Percentiles rank a stretch among this genome's conserved stretches.
Evolutionary conservation across 495 filamentous ascomycete genomes (phyloP).

Genomic region (Cairneyella variabilis): DNA sequence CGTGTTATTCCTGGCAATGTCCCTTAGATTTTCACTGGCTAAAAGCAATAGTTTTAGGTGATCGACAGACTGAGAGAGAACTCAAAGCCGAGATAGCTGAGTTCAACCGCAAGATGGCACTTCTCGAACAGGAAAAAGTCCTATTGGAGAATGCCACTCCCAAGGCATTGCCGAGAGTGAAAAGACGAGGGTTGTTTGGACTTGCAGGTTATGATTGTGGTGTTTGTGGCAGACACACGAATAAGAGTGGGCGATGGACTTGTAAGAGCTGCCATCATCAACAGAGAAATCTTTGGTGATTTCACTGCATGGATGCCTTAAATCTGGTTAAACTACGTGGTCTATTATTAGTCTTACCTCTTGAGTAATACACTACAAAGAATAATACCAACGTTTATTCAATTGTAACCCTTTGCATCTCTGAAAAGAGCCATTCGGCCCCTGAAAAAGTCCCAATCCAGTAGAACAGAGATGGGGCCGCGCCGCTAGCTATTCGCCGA

Average conservation of each 20-base stretch:
- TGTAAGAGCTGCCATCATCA: neutral
- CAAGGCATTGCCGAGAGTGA: neutral
- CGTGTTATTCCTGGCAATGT: too few species aligned
- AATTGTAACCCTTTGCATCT: too few species aligned
- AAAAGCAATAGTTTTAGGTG: too few species aligned
- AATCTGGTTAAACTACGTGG: too few species aligned
- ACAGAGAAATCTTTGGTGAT: neutral
- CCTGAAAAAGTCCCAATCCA: too few species aligned
- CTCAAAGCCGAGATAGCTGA: neutral
- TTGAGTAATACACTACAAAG: too few species aligned
- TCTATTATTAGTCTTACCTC: too few species aligned
- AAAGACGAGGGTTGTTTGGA: neutral
- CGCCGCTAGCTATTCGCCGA: too few species aligned
- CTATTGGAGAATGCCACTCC: neutral
- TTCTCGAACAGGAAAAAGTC: neutral
- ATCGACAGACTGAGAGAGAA: neutral
- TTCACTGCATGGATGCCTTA: too few species aligned
- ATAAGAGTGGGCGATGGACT: neutral
- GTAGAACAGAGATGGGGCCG: too few species aligned
- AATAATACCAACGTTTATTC: too few species aligned
- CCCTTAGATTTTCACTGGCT: neutral
- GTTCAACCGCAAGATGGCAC: neutral
- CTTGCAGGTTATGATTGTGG: neutral
- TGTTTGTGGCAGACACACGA: neutral
- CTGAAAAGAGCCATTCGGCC: too few species aligned